Base-by-base conservation (phyloP, 2,329 filamentous ascomycete genomes). In the Alternaria novae-zelandiae region DNA sequence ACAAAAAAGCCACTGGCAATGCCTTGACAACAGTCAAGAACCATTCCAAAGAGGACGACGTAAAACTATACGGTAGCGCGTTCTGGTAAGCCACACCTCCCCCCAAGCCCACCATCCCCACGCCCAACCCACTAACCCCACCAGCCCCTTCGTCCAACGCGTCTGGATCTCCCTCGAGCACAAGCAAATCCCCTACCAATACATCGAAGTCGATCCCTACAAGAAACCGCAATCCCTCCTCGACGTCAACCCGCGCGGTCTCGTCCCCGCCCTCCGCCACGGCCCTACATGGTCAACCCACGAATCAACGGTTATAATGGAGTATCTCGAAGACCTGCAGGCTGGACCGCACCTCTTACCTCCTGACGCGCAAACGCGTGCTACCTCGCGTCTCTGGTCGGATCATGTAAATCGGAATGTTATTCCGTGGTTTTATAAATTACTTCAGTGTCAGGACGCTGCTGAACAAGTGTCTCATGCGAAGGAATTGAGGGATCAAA, bases 131-230 rank as follows among this genome's bases (percentile, higher is more conserved):
- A 17, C 65, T 74, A 66, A 75, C 64, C 32, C 17, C 21, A 17
- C 3, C 43, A 92, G 91, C 74, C 93, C 93, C 25, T 96, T 95
- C 76, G 93, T 93, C 2, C 93, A 96, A 76, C 88, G 93, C 17
- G 91, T 96, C 25, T 97, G 93, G 93, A 96, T 97, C 67, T 91
- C 93, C 1, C 85, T 97, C 36, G 93, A 97, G 78, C 84, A 89
- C 71, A 96, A 96, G 77, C 86, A 88, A 17, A 85, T 96, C 9
- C 83, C 87, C 41, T 97, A 97, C 75, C 92, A 96, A 76, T 97
- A 96, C 79, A 90, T 93, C 71, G 93, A 97, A 79, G 89, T 93
- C 49, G 91, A 96, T 73, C 91, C 92, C 8, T 94, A 92, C 75
- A 88, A 89, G 70, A 91, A 91, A 66, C 91, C 90, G 2, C 85